Percentiles rank a stretch among this genome's conserved stretches.
Evolutionary conservation across 345 rosid species (phyloP).

Genomic region (Punica granatum): DNA sequence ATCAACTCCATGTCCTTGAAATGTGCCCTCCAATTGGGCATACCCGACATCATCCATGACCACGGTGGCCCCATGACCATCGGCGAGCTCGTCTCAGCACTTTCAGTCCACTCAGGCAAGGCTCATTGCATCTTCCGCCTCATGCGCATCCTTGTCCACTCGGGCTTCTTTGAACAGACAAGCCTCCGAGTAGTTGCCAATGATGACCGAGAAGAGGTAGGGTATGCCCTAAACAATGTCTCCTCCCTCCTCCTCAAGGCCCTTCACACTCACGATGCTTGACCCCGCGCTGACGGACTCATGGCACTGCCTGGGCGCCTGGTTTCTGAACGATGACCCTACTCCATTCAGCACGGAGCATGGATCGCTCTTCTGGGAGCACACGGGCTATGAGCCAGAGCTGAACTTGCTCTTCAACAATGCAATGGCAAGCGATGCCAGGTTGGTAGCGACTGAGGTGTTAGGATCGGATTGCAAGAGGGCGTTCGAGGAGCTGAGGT

Average conservation of each 20-base stretch:
- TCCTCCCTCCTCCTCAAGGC: too few relatives aligned
- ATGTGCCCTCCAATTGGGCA: too few relatives aligned
- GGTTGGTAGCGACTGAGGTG: slow-evolving; percentile 5
- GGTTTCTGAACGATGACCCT: slow-evolving; percentile 18
- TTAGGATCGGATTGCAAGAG: slow-evolving; percentile 4
- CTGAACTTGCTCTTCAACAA: slow-evolving; percentile 6
- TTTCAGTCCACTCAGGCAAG: too few relatives aligned
- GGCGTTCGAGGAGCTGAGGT: slow-evolving; percentile 18
- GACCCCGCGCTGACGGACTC: slow-evolving; percentile 11
- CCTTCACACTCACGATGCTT: not conserved
- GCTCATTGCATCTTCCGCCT: too few relatives aligned
- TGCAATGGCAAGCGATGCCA: slow-evolving; percentile 26
- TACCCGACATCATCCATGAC: too few relatives aligned
- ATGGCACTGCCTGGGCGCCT: slow-evolving; percentile 18
- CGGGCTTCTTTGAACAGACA: too few relatives aligned
- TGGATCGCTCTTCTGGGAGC: slow-evolving; percentile 14
- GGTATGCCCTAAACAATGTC: too few relatives aligned
- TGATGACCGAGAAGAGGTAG: too few relatives aligned
- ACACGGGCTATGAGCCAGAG: not conserved
- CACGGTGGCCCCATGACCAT: too few relatives aligned
- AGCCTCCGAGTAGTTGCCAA: slow-evolving; percentile 1
- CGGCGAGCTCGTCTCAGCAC: too few relatives aligned
- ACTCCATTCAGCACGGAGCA: slow-evolving; percentile 4
- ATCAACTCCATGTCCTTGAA: too few relatives aligned
- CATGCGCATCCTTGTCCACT: too few relatives aligned